phyloP scores from a whole-genome alignment of 1,284 basidiomycete genomes.

The Pseudozyma hubeiensis region DNA sequence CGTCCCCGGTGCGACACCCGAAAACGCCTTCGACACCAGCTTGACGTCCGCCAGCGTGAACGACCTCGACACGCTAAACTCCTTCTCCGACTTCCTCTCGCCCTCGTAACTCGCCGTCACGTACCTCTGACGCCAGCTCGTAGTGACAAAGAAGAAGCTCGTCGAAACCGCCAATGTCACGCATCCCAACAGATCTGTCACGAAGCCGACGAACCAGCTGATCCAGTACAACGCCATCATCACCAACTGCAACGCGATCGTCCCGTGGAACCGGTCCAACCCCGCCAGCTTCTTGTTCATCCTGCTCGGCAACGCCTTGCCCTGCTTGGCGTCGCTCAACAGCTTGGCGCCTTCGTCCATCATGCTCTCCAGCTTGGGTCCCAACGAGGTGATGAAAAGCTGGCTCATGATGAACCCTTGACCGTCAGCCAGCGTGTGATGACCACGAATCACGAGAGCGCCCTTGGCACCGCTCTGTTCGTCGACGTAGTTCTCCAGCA shows the following conservation, averaged over 20 bases:
- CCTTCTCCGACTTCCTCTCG: constrained; percentile 48
- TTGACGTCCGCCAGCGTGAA: constrained; percentile 61
- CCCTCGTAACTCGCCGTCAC: constrained; percentile 51
- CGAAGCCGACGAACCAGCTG: constrained; percentile 19
- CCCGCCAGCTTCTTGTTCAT: constrained; percentile 60
- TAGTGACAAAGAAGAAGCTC: constrained; percentile 48
- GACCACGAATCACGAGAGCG: constrained; percentile 61
- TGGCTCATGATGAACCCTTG: constrained; percentile 66
- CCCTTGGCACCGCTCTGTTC: constrained; percentile 42
- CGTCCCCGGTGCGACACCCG: constrained; percentile 57
- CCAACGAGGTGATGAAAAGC: constrained; percentile 59
- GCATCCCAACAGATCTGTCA: constrained; percentile 44
- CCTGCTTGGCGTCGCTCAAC: constrained; percentile 52
- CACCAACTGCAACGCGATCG: constrained; percentile 43
- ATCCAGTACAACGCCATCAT: constrained; percentile 61
- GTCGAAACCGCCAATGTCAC: constrained; percentile 44
- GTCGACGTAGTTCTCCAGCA: constrained; percentile 59
- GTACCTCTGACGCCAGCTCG: constrained; percentile 58
- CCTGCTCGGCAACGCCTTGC: constrained; percentile 56
- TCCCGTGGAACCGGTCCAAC: constrained; percentile 52
- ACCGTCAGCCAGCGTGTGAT: constrained; percentile 64
- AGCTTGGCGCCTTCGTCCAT: constrained; percentile 52
- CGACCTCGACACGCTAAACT: constrained; percentile 42
- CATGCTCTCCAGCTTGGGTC: constrained; percentile 59
- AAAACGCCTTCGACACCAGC: constrained; percentile 64